These are phyloP conservation scores for Salmacisia buchloeana DNA, from an alignment of 1,284 basidiomycete genomes.

Conservation along the genomic window DNA sequence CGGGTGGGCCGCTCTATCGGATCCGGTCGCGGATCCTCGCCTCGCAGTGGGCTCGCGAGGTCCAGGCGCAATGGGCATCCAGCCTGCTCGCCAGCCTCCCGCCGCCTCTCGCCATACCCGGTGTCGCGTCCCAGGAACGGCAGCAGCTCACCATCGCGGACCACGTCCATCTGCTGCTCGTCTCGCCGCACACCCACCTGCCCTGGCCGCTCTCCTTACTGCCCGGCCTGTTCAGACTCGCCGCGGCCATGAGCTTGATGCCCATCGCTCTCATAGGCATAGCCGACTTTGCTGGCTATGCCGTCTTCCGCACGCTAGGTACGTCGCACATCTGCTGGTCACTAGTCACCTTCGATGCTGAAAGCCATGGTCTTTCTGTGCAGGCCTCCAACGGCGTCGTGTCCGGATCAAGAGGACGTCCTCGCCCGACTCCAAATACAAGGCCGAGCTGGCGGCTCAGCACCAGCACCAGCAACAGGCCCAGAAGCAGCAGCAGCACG, in stretches of 20 bases:
- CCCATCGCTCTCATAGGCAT: slow-evolving; percentile 16
- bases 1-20: too few relatives aligned
- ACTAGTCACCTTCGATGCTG: not conserved
- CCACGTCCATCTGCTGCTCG: not conserved
- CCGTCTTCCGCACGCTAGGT: slow-evolving; percentile 41
- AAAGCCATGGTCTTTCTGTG: not conserved
- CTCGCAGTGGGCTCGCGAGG: not conserved
- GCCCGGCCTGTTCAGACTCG: slow-evolving; percentile 2
- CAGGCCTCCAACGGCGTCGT: slow-evolving; percentile 29
- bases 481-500: slow-evolving; percentile 13
- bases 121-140: not conserved
- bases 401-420: slow-evolving; percentile 23
- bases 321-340: slow-evolving; percentile 9
- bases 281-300: slow-evolving; percentile 41
- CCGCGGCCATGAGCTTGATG: not conserved
- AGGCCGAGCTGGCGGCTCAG: not conserved
- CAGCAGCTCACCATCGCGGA: not conserved
- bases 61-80: not conserved
- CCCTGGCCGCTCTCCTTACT: slow-evolving; percentile 1
- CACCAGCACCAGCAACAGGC: slow-evolving; percentile 17
- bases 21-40: not conserved
- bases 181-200: slow-evolving; percentile 1
- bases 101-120: not conserved
- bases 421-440: not conserved
- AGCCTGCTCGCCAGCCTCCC: slow-evolving; percentile 1